Evolutionary conservation across 1,139 yeast genomes (phyloP).

Genomic region (Ashbya aceris): DNA sequence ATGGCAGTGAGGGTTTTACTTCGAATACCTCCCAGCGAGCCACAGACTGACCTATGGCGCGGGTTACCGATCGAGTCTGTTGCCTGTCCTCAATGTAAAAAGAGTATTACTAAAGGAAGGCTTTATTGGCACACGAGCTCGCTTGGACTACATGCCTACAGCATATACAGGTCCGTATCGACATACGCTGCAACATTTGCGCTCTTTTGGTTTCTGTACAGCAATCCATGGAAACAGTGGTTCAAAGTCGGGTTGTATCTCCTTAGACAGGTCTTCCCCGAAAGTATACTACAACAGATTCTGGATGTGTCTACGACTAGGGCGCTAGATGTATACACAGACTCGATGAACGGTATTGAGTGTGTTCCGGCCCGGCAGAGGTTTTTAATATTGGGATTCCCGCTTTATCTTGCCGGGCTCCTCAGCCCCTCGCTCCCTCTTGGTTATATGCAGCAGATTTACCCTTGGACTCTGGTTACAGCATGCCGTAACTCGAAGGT

Average conservation of each 20-base stretch:
- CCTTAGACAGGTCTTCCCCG: slow-evolving; percentile 23
- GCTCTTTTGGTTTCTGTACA: slow-evolving; percentile 8
- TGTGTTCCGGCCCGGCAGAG: slow-evolving; percentile 16
- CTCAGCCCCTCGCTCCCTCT: neutral
- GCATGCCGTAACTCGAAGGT: neutral
- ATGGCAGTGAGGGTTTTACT: slow-evolving; percentile 4
- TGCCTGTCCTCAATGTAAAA: slow-evolving; percentile 18
- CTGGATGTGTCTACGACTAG: slow-evolving; percentile 29
- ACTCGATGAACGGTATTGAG: slow-evolving; percentile 12
- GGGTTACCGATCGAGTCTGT: slow-evolving; percentile 13
- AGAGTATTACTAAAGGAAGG: slow-evolving; percentile 8
- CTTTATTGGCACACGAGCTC: slow-evolving; percentile 9
- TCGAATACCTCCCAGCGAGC: slow-evolving; percentile 3
- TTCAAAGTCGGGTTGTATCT: slow-evolving; percentile 17
- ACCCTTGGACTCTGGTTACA: slow-evolving; percentile 1
- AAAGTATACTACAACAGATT: slow-evolving; percentile 27
- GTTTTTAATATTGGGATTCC: slow-evolving; percentile 13
- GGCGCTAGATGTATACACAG: slow-evolving; percentile 17
- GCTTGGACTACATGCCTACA: slow-evolving; percentile 4
- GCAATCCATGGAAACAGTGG: slow-evolving; percentile 14
- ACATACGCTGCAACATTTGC: slow-evolving; percentile 9
- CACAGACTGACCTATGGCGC: slow-evolving; percentile 6
- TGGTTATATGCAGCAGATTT: neutral
- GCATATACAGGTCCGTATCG: slow-evolving; percentile 6
- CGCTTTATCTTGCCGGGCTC: slow-evolving; percentile 10